Percentiles rank a stretch among this genome's conserved stretches.
Conservation (phyloP, 176 grass and related monocot species). For the Raddia guianensis region DNA sequence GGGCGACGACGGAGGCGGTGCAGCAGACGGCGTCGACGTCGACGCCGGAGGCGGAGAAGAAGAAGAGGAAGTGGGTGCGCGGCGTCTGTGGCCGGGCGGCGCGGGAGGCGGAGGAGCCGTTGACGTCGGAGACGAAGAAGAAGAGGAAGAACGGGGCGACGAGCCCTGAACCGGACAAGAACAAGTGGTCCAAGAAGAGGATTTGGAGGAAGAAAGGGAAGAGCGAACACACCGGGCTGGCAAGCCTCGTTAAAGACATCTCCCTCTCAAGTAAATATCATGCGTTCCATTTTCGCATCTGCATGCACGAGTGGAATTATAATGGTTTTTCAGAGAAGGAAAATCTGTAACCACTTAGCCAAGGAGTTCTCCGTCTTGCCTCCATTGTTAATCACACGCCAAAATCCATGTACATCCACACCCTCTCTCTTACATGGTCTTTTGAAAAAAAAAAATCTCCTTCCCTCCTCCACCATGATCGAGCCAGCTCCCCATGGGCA, state of each 20-base stretch:
- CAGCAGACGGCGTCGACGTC: constrained; percentile 34
- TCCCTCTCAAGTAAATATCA: constrained; percentile 70
- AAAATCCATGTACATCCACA: no score
- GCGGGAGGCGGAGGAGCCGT: constrained; percentile 36
- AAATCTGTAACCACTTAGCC: no score
- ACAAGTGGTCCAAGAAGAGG: constrained; percentile 45
- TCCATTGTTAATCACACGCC: no score
- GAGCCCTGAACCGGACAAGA: constrained; percentile 29
- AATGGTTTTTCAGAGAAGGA: no score
- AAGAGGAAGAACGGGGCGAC: constrained; percentile 42
- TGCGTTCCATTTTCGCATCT: not conserved
- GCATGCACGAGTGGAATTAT: not conserved
- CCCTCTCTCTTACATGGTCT: no score
- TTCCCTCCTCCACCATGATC: no score
- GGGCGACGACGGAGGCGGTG: not conserved
- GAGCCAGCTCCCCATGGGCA: no score
- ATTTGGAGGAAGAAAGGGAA: constrained; percentile 59
- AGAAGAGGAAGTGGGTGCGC: constrained; percentile 39
- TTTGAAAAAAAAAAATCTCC: no score
- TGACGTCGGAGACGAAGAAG: constrained; percentile 47
- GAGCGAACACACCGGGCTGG: constrained; percentile 37
- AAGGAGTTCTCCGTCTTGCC: no score
- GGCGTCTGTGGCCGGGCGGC: constrained; percentile 21
- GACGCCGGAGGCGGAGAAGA: constrained; percentile 28
- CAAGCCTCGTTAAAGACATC: constrained; percentile 63